These are phyloP conservation scores for Populus hybrid DNA, from an alignment of 441 rosid species.

Conservation along the genomic window DNA sequence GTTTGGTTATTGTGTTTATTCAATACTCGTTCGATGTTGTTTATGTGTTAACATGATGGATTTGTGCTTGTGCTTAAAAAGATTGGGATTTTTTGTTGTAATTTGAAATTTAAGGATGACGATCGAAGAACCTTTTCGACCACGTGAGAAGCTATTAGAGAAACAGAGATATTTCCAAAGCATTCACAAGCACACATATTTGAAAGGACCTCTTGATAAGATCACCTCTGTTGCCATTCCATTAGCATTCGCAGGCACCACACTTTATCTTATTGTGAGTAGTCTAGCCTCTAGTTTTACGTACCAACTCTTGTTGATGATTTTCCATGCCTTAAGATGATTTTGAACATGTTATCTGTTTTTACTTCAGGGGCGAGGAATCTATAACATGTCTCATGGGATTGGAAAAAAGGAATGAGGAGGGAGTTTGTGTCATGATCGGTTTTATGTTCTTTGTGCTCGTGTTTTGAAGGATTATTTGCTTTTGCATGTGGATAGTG, in stretches of 20 bases:
- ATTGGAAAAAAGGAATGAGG: conserved; percentile 86
- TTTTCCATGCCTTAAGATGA: neutral
- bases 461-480: conserved; percentile 20
- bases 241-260: conserved; percentile 53
- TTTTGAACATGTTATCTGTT: neutral
- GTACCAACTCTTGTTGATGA: neutral
- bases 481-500: conserved; percentile 13
- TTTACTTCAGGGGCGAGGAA: conserved; percentile 64
- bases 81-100: neutral
- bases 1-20: too few relatives aligned
- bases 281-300: neutral
- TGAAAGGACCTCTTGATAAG: conserved; percentile 76
- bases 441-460: conserved; percentile 3
- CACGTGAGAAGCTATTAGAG: conserved; percentile 73
- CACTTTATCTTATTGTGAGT: conserved; percentile 68
- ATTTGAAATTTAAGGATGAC: conserved; percentile 43
- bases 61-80: neutral
- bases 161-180: conserved; percentile 65
- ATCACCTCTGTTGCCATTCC: conserved; percentile 80
- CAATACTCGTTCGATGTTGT: too few relatives aligned
- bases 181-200: conserved; percentile 64
- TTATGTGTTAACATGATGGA: neutral
- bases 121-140: conserved; percentile 57
- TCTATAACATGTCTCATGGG: conserved; percentile 89
- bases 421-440: neutral